phyloP scores from a whole-genome alignment of 306 rosid species.

The Rosa persica region DNA sequence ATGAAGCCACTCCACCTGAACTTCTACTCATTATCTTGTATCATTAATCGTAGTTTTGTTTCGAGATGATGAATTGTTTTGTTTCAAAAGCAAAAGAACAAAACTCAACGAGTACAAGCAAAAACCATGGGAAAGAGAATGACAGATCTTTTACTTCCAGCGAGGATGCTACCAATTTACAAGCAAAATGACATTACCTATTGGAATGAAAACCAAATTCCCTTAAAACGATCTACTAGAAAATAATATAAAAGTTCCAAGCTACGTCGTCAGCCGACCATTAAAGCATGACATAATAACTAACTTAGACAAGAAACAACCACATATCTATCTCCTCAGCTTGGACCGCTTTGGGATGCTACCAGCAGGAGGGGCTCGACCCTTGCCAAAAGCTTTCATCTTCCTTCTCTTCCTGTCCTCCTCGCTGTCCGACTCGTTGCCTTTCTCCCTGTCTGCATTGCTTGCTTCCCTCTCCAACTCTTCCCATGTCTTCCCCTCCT shows the following conservation, averaged over 20 bases:
- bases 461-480: conserved; percentile 97
- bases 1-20: not conserved
- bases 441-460: conserved; percentile 92
- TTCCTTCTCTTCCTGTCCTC: conserved; percentile 91
- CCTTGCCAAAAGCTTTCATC: conserved; percentile 78
- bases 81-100: not conserved
- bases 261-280: conserved; percentile 12
- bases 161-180: conserved; percentile 28
- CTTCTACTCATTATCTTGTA: not conserved
- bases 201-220: not conserved
- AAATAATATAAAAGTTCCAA: conserved; percentile 9
- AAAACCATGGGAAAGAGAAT: not conserved
- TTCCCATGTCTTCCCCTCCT: conserved; percentile 83
- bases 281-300: not conserved
- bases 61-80: not conserved
- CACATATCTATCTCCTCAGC: conserved; percentile 50
- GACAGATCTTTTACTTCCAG: not conserved
- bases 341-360: conserved; percentile 65
- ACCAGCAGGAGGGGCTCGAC: conserved; percentile 48
- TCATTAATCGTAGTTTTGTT: not conserved
- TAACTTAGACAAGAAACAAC: conserved; percentile 5
- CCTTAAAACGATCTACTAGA: conserved; percentile 11
- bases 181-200: conserved; percentile 21
- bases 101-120: not conserved
- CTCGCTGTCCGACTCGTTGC: conserved; percentile 85